Evolutionary conservation across 208 protist genomes (phyloP).

Genomic region (Trichomonas vaginalis): DNA sequence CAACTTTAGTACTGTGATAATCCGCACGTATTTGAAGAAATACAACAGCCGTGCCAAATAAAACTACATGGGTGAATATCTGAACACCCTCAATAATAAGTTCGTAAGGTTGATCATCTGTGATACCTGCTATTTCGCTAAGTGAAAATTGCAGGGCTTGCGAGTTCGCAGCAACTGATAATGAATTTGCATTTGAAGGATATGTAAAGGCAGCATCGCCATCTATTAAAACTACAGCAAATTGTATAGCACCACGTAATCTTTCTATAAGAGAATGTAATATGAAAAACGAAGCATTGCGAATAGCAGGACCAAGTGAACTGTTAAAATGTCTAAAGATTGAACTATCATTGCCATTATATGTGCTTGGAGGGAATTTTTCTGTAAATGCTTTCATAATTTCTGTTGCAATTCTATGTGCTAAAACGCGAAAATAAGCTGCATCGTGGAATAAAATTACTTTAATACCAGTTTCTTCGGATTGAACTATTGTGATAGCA

Average conservation of each 20-base stretch:
- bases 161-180: neutral
- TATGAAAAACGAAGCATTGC: neutral
- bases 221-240: neutral
- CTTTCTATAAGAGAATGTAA: neutral
- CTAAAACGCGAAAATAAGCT: neutral
- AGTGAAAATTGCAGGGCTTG: neutral
- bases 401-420: neutral
- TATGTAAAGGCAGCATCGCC: neutral
- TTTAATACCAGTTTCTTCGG: neutral
- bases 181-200: constrained; percentile 8
- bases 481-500: constrained; percentile 1
- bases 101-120: neutral
- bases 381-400: neutral
- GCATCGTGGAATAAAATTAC: neutral
- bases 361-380: neutral
- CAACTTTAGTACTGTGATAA: neutral
- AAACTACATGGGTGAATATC: neutral
- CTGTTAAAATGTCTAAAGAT: neutral
- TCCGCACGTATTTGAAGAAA: neutral
- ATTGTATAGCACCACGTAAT: neutral
- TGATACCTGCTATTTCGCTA: neutral
- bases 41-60: neutral
- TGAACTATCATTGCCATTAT: neutral
- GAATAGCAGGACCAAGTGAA: neutral
- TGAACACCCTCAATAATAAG: neutral